Evolutionary conservation across 192 early-diverging fungal species (phyloP), one percentile per base, ranked within the genome.

Genomic region (Podila horticola): DNA sequence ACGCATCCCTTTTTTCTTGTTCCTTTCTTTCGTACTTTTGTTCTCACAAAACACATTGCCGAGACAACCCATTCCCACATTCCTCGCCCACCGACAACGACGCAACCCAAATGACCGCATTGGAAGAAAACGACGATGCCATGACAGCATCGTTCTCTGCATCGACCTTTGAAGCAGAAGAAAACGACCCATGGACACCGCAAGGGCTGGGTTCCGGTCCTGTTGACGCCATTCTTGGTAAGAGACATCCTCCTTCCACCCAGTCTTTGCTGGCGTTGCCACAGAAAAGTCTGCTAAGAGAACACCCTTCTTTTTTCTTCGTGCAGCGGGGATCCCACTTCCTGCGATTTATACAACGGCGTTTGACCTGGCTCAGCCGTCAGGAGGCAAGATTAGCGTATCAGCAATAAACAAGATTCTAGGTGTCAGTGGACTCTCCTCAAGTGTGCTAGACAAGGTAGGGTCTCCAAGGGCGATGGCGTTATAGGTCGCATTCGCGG

Each of bases 311-410:
- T 15, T 45, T 7, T 52, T 1, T n/a, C 8, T 22, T 24, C 13
- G 31, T 50, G 0, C 34, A 79, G 76, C 66, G 13, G 69, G 76
- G 19, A 68, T 72, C 49, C 22, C 26, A 12, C 66, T 90, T 15
- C 87, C 88, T 2, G 72, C 82, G 22, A 82, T 87, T 7, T 90
- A 88, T 60, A 64, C 75, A 28, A 79, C 76, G 9, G 86, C 87
- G 5, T 90, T 87, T 55, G 69, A 75, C 31, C 58, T 73, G 48
- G 84, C 86, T 1, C 64, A 74, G 26, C 87, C 87, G 17, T 72
- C 67, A 4, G 84, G 58, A 49, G 85, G 84, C 29, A 84, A 73
- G 41, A 70, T 90, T 19, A 69, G 84, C 10, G 66, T 90, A 11
- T 57, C 74, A 7, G 79, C 85, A 22, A 67, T 90, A 45, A 79